Base-by-base conservation (phyloP, 768 basidiomycete genomes). In the Sarcomyxa edulis region DNA sequence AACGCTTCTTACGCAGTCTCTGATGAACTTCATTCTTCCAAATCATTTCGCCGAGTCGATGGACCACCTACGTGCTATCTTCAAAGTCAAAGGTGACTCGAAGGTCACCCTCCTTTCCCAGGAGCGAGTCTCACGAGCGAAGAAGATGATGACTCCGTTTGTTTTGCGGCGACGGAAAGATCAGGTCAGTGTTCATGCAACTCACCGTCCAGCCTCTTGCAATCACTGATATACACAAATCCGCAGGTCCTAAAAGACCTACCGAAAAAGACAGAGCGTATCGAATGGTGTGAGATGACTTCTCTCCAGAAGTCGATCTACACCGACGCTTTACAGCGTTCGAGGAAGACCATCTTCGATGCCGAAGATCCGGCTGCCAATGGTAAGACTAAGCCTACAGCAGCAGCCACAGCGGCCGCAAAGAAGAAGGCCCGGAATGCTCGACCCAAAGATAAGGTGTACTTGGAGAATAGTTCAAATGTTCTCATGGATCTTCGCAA, bases 131-230 rank as follows among this genome's bases (percentile, higher is more conserved):
- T 91, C 89, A 14, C 69, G 94, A 45, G 96, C 96, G 5, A 95
- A 97, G 65, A 92, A 91, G 59, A 97, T 99, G 93, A 92, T 99
- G 87, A 96, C 92, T 6, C 96, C 96, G 0, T 99, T 99, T 58
- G 94, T 98, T 16, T 71, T 99, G 14, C 84, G 96, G n/a, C 77
- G 96, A 42, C 77, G 94, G 50, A 99, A 99, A 62, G 92, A 94
- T 51, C 93, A 96, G 66, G 88, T 79, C 51, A 34, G 66, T 44
- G 16, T 12, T 20, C 23, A 33, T 19, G n/a, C n/a, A n/a, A n/a
- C 29, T 9, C 31, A 14, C 27, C 32, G 14, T 23, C 14, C 6
- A 16, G 9, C 33, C 15, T 22, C 38, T 28, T 37, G 19, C 19
- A 25, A 9, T 33, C 33, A n/a, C 15, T 32, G 9, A 4, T 26